A percentile compares a stretch with the other conserved stretches of the same genome.
Evolutionary conservation across 2,329 filamentous ascomycete species (phyloP).

Genomic region (Conoideocrella luteorostrata): DNA sequence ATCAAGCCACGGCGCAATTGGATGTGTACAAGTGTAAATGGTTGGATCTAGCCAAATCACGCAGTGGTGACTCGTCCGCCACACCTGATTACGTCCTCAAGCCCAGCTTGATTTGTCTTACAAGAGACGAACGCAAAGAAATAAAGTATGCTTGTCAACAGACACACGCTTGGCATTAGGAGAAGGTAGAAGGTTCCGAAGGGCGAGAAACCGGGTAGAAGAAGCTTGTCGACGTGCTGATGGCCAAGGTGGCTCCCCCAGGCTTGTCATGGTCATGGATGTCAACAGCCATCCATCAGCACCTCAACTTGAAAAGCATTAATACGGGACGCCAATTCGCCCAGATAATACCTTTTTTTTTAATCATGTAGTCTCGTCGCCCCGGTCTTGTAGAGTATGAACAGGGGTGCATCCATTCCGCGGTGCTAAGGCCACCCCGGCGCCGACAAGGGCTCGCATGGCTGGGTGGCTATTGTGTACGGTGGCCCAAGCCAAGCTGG

Average conservation of each 20-base stretch:
- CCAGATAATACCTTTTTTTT: slow-evolving; percentile 3
- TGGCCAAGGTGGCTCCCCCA: neutral
- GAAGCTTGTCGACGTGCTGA: slow-evolving; percentile 4
- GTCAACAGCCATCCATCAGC: neutral
- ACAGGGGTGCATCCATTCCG: slow-evolving; percentile 14
- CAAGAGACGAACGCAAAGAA: slow-evolving; percentile 1
- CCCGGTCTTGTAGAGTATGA: slow-evolving; percentile 9
- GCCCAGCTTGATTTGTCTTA: slow-evolving; percentile 4
- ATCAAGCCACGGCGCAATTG: slow-evolving; percentile 6
- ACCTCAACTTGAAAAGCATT: neutral
- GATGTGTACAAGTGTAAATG: slow-evolving; percentile 8
- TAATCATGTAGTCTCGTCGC: slow-evolving; percentile 5
- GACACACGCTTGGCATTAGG: neutral
- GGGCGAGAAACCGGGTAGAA: slow-evolving; percentile 4
- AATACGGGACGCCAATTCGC: no score
- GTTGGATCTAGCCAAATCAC: slow-evolving; percentile 8
- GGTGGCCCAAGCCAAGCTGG: slow-evolving; percentile 11
- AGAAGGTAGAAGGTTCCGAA: neutral
- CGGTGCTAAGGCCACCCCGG: slow-evolving; percentile 14
- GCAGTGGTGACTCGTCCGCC: slow-evolving; percentile 3
- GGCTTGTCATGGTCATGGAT: slow-evolving; percentile 6
- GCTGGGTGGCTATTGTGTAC: slow-evolving; percentile 12
- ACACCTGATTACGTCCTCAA: slow-evolving; percentile 3
- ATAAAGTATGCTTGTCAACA: slow-evolving; percentile 2
- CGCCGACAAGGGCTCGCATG: slow-evolving; percentile 12